phyloP scores from a whole-genome alignment of 2,329 filamentous ascomycete genomes.

The Calonectria ilicicola region DNA sequence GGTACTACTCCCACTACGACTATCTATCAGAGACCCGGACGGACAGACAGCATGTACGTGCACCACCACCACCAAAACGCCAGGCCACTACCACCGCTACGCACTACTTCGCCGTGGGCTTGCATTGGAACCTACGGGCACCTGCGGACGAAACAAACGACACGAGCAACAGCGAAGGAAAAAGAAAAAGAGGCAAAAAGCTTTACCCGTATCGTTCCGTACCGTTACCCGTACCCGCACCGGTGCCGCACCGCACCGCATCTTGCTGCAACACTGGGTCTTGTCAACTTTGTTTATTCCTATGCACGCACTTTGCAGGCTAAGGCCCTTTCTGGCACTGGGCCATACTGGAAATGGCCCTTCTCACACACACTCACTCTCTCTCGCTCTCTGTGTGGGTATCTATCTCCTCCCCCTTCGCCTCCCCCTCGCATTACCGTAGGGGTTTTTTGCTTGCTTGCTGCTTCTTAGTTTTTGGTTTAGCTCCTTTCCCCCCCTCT shows the following conservation, averaged over 20 bases:
- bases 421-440: background rate
- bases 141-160: background rate
- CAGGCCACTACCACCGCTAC: no score
- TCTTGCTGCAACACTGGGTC: background rate
- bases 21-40: background rate
- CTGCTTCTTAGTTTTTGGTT: no score
- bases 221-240: slow-evolving; percentile 5
- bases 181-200: background rate
- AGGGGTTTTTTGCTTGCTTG: no score
- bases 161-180: background rate
- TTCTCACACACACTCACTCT: no score
- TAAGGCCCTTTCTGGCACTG: background rate
- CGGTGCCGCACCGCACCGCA: slow-evolving; percentile 1
- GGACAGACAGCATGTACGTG: background rate
- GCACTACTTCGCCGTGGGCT: no score
- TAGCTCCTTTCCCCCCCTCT: background rate
- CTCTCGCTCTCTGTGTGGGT: no score
- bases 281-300: slow-evolving; percentile 4
- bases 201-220: slow-evolving; percentile 4
- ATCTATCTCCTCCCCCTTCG: no score
- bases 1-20: no score
- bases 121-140: background rate
- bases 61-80: no score
- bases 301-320: background rate
- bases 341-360: no score